Evolutionary conservation across 306 rosid species (phyloP).

Genomic region (Oxytropis ochrocephala): DNA sequence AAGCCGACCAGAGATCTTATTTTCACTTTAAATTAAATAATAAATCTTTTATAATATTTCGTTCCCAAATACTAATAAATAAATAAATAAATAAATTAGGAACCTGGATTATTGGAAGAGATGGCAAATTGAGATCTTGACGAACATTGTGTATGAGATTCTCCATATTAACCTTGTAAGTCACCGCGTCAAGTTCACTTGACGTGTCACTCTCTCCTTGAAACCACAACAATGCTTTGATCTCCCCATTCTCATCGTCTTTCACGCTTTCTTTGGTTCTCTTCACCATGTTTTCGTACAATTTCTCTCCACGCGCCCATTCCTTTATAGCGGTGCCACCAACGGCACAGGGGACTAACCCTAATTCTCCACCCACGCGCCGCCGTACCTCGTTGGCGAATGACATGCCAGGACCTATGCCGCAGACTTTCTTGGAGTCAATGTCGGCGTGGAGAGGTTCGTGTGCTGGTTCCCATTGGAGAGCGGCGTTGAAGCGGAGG

Average conservation of each 20-base stretch:
- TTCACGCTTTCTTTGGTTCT: slow-evolving; percentile 48
- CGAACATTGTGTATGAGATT: slow-evolving; percentile 53
- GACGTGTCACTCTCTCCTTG: slow-evolving; percentile 84
- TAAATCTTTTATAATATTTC: too few species aligned
- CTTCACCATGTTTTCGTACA: slow-evolving; percentile 72
- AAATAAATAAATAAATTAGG: too few species aligned
- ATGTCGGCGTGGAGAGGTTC: slow-evolving; percentile 84
- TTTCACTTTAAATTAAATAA: too few species aligned
- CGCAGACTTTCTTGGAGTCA: slow-evolving; percentile 50
- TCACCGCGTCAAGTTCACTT: slow-evolving; percentile 36
- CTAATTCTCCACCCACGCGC: slow-evolving; percentile 29
- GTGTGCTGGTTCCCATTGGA: slow-evolving; percentile 58
- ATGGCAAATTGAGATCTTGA: slow-evolving; percentile 47
- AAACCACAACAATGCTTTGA: slow-evolving; percentile 65
- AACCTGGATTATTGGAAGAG: slow-evolving; percentile 84
- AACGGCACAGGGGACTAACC: slow-evolving; percentile 79
- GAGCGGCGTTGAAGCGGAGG: slow-evolving; percentile 49
- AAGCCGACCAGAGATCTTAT: too few species aligned
- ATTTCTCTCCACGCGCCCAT: slow-evolving; percentile 81
- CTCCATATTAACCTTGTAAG: slow-evolving; percentile 61
- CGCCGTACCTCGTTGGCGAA: slow-evolving; percentile 52
- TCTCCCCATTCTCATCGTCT: slow-evolving; percentile 28
- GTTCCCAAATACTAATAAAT: too few species aligned
- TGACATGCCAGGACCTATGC: slow-evolving; percentile 79
- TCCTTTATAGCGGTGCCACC: slow-evolving; percentile 80